These are phyloP conservation scores for Fraxinus velutina DNA, from an alignment of 305 asterid genomes.

Conservation along the genomic window DNA sequence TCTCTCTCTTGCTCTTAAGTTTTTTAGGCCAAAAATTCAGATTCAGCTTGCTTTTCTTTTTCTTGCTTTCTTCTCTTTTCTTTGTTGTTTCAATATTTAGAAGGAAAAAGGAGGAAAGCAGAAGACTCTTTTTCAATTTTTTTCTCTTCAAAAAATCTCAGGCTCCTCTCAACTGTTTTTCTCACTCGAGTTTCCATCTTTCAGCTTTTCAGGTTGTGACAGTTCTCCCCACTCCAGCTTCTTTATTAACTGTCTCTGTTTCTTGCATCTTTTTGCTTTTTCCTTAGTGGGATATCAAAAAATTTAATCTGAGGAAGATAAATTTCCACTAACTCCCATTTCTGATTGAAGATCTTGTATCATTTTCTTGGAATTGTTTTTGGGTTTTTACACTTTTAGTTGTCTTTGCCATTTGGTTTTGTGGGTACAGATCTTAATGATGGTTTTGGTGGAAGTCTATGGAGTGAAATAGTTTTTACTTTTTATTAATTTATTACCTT, in stretches of 20 bases:
- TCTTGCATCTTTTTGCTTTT: slow-evolving; percentile 28
- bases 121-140: slow-evolving; percentile 26
- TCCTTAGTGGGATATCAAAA: slow-evolving; percentile 14
- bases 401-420: neutral
- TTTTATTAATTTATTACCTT: neutral
- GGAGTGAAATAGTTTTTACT: slow-evolving; percentile 7
- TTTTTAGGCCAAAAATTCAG: slow-evolving; percentile 19
- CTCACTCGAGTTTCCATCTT: slow-evolving; percentile 31
- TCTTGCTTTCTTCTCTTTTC: slow-evolving; percentile 20
- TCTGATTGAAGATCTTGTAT: slow-evolving; percentile 5
- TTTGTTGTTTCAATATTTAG: slow-evolving; percentile 25
- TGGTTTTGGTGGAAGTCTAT: slow-evolving; percentile 17
- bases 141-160: slow-evolving; percentile 24
- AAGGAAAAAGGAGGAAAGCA: slow-evolving; percentile 33
- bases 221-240: slow-evolving; percentile 35
- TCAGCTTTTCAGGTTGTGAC: slow-evolving; percentile 47
- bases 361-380: slow-evolving; percentile 22
- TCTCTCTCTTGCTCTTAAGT: neutral
- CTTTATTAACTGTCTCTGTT: slow-evolving; percentile 24
- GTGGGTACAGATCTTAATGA: slow-evolving; percentile 49
- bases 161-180: slow-evolving; percentile 22
- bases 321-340: neutral
- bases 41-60: slow-evolving; percentile 27
- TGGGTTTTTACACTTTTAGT: neutral
- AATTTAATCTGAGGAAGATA: slow-evolving; percentile 15